Conservation (phyloP, 176 grass and related monocot species). For the Saccharum spontaneum region DNA sequence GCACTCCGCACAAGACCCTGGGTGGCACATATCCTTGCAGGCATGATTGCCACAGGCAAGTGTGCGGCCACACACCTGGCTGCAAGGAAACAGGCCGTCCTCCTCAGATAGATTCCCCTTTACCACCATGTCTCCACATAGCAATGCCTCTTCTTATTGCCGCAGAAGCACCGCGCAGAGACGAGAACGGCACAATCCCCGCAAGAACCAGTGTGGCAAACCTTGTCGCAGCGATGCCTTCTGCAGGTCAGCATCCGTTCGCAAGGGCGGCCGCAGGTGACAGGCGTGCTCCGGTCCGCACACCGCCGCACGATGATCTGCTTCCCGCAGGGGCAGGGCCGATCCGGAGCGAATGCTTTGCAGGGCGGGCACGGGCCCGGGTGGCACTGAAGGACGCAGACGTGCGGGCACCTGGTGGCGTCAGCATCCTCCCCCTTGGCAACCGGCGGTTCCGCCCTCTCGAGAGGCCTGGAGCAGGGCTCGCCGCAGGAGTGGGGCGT, state of each 20-base stretch:
- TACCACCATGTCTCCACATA: constrained; percentile 62
- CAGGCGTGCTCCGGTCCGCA: constrained; percentile 57
- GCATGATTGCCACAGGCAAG: constrained; percentile 73
- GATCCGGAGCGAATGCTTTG: constrained; percentile 76
- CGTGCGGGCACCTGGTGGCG: constrained; percentile 61
- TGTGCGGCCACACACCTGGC: constrained; percentile 30
- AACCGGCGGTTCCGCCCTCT: neutral
- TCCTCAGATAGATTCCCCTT: constrained; percentile 55
- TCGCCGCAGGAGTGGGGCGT: constrained; percentile 94
- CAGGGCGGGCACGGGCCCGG: constrained; percentile 88
- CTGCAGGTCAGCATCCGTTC: constrained; percentile 52
- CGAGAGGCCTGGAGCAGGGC: constrained; percentile 69
- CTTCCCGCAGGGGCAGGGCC: constrained; percentile 76
- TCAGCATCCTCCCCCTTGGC: constrained; percentile 24
- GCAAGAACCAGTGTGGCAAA: constrained; percentile 75
- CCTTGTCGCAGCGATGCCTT: constrained; percentile 63
- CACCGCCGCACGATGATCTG: constrained; percentile 67
- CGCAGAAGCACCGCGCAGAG: constrained; percentile 66
- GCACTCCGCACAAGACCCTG: constrained; percentile 70
- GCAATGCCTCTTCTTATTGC: constrained; percentile 64
- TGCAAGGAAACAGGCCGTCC: constrained; percentile 71
- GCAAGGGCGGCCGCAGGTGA: constrained; percentile 71
- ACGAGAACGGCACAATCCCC: constrained; percentile 57
- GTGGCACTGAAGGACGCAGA: constrained; percentile 93
- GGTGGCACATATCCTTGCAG: constrained; percentile 72